Evolutionary conservation across 768 basidiomycete species (phyloP).

Genomic region (Gymnopilus dilepis): DNA sequence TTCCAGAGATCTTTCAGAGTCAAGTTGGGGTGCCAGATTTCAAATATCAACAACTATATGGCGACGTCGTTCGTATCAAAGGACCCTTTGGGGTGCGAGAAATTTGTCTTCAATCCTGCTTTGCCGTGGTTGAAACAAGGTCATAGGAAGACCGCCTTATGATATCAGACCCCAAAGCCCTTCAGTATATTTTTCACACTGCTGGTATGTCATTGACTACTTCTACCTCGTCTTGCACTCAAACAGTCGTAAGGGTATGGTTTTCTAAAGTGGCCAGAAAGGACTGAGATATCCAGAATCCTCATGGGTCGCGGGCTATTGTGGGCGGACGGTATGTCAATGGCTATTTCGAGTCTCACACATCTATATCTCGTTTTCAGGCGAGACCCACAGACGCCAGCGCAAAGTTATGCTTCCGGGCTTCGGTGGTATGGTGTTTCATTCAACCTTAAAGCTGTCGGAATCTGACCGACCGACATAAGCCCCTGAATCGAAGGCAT

Average conservation of each 20-base stretch:
- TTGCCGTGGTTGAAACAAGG: not conserved
- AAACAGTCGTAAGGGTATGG: slow-evolving; percentile 46
- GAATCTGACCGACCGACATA: not conserved
- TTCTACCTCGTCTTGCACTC: slow-evolving; percentile 2
- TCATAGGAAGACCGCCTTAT: slow-evolving; percentile 56
- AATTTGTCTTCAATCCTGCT: not conserved
- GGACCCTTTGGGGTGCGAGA: slow-evolving; percentile 52
- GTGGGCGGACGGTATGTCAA: slow-evolving; percentile 54
- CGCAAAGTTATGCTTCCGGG: slow-evolving; percentile 59
- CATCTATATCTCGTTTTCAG: slow-evolving; percentile 18
- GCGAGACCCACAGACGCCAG: slow-evolving; percentile 58
- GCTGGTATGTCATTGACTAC: slow-evolving; percentile 41
- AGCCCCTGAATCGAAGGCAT: slow-evolving; percentile 54
- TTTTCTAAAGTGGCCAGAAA: slow-evolving; percentile 56
- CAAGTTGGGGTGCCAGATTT: slow-evolving; percentile 58
- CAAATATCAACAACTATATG: slow-evolving; percentile 54
- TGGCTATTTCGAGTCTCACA: not conserved
- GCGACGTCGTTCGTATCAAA: slow-evolving; percentile 56
- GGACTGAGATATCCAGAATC: slow-evolving; percentile 53
- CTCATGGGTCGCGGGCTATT: slow-evolving; percentile 57
- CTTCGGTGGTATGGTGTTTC: slow-evolving; percentile 48
- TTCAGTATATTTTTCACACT: slow-evolving; percentile 63
- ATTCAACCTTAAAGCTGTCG: not conserved
- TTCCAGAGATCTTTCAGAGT: slow-evolving; percentile 54
- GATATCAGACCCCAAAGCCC: slow-evolving; percentile 60